Evolutionary conservation across 176 grass and related monocot species (phyloP).

Genomic region (Calamus simplicifolius): DNA sequence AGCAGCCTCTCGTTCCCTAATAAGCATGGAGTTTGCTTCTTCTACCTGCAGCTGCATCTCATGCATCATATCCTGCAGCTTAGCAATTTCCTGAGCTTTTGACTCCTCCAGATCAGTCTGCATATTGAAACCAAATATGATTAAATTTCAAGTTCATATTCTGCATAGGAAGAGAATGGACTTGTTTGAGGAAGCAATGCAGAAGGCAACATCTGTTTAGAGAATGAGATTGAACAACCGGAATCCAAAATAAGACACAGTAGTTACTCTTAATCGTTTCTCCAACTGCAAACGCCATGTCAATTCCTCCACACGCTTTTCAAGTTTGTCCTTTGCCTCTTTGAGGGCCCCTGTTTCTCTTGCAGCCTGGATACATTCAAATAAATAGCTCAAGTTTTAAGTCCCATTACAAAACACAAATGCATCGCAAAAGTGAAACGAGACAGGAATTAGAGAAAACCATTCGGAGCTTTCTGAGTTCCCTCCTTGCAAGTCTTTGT

Average conservation of each 20-base stretch:
- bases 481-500: slow-evolving; percentile 65
- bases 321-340: slow-evolving; percentile 73
- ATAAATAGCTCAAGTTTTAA: neutral
- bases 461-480: slow-evolving; percentile 79
- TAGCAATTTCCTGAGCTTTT: slow-evolving; percentile 57
- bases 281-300: slow-evolving; percentile 37
- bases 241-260: slow-evolving; percentile 18
- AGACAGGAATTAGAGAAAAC: slow-evolving; percentile 31
- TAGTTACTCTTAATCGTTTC: slow-evolving; percentile 55
- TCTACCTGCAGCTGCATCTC: slow-evolving; percentile 54
- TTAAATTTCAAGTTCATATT: slow-evolving; percentile 13
- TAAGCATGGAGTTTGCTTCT: slow-evolving; percentile 38
- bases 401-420: neutral
- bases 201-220: too few species aligned
- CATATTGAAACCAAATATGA: slow-evolving; percentile 25
- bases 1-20: slow-evolving; percentile 56
- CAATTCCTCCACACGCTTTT: slow-evolving; percentile 74
- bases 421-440: slow-evolving; percentile 5
- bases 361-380: slow-evolving; percentile 45
- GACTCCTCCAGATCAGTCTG: slow-evolving; percentile 69
- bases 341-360: slow-evolving; percentile 73
- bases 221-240: too few species aligned
- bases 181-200: too few species aligned
- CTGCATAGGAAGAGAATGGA: too few species aligned
- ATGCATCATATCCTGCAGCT: slow-evolving; percentile 47